Conservation (phyloP, 495 filamentous ascomycete genomes). For the Collariella sp. region DNA sequence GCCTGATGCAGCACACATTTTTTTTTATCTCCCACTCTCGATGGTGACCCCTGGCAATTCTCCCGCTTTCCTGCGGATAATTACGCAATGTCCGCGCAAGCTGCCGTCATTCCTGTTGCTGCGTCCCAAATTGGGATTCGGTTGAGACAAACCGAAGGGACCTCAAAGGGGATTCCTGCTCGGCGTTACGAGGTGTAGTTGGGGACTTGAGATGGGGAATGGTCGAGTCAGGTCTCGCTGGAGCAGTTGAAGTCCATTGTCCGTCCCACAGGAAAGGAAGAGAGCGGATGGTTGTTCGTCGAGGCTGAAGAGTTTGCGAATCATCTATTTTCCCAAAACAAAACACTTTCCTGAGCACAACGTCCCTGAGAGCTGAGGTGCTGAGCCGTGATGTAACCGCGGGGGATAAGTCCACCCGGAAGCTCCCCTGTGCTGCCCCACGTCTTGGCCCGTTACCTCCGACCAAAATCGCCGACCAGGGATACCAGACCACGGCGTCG, state of each 20-base stretch:
- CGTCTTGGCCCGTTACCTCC: slow-evolving; percentile 5
- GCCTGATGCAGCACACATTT: too few relatives aligned
- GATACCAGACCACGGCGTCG: neutral
- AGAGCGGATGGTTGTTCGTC: too few relatives aligned
- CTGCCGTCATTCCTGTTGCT: neutral
- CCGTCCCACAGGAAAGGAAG: too few relatives aligned
- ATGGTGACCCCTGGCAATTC: neutral
- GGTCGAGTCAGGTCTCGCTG: too few relatives aligned
- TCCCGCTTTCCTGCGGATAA: neutral
- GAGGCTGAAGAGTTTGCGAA: too few relatives aligned
- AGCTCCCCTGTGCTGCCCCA: neutral
- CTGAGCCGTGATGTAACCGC: too few relatives aligned
- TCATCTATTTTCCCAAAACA: too few relatives aligned
- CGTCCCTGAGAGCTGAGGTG: too few relatives aligned
- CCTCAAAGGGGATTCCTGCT: neutral
- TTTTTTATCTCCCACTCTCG: too few relatives aligned
- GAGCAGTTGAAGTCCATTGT: too few relatives aligned
- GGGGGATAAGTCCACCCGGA: neutral
- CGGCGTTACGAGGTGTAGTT: slow-evolving; percentile 8
- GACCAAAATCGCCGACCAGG: neutral
- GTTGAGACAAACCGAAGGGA: neutral
- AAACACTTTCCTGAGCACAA: too few relatives aligned
- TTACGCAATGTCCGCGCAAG: slow-evolving; percentile 12
- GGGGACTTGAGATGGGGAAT: neutral
- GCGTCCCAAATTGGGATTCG: too few relatives aligned